Evolutionary conservation across 2,329 filamentous ascomycete genomes (phyloP).

Genomic region (Aureobasidium namibiae): DNA sequence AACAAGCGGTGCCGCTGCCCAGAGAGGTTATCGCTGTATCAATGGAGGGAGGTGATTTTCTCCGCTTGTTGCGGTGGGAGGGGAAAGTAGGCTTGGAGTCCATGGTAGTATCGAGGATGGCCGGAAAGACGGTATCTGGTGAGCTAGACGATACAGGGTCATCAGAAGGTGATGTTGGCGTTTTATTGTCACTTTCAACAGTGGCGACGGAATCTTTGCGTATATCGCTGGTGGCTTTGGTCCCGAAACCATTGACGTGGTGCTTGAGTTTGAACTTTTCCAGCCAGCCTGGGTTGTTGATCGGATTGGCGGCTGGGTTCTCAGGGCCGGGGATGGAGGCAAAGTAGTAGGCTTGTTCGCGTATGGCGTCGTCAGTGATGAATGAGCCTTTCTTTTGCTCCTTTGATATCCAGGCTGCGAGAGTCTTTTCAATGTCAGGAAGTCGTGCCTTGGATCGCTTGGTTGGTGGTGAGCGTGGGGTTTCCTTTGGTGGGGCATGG

Average conservation of each 20-base stretch:
- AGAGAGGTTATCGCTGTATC: conserved; percentile 60
- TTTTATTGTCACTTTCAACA: conserved; percentile 45
- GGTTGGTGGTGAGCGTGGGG: conserved; percentile 1
- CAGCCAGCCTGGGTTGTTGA: conserved; percentile 71
- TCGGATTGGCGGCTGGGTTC: conserved; percentile 46
- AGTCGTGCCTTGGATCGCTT: conserved; percentile 72
- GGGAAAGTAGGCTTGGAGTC: background rate
- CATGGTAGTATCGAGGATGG: background rate
- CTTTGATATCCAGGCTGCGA: conserved; percentile 80
- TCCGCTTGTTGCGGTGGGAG: background rate
- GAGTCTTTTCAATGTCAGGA: conserved; percentile 84
- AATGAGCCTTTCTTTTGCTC: conserved; percentile 66
- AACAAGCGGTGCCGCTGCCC: conserved; percentile 41
- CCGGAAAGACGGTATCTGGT: background rate
- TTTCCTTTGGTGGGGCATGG: conserved; percentile 28
- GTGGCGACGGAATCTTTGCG: conserved; percentile 9
- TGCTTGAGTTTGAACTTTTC: conserved; percentile 95
- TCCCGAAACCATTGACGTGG: conserved; percentile 41
- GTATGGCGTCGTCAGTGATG: conserved; percentile 71
- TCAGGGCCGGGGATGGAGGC: conserved; percentile 65
- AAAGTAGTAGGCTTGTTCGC: conserved; percentile 77
- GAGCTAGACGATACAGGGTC: background rate
- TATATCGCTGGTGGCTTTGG: background rate
- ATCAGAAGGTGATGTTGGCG: conserved; percentile 63
- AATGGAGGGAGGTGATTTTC: conserved; percentile 44